Percentiles rank a stretch among this genome's conserved stretches.
phyloP scores from a whole-genome alignment of 371 early-diverging fungal species.

The Saksenaea oblongispora region DNA sequence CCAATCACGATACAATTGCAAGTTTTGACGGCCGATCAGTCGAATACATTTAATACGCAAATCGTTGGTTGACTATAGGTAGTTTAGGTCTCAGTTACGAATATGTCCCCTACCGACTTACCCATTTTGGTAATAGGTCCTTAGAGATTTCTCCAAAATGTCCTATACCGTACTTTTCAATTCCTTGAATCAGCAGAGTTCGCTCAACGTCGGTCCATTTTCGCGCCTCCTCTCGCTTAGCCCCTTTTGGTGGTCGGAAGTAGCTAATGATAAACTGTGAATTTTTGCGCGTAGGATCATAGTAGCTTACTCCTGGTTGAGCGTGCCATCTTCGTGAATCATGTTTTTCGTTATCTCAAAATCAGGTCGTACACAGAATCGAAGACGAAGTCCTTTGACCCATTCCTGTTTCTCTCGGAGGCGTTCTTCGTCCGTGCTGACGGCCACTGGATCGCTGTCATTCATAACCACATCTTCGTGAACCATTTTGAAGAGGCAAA shows the following conservation, averaged over 20 bases:
- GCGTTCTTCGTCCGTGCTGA: constrained; percentile 1
- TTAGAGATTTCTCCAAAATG: constrained; percentile 88
- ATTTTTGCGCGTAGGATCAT: background rate
- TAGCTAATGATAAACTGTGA: constrained; percentile 50
- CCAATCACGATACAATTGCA: constrained; percentile 87
- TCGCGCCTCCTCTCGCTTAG: constrained; percentile 50
- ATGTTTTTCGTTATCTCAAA: constrained; percentile 80
- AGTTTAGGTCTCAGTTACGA: background rate
- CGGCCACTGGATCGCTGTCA: background rate
- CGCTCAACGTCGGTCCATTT: constrained; percentile 89
- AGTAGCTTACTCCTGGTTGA: constrained; percentile 81
- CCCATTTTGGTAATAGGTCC: constrained; percentile 80
- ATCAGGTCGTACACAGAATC: constrained; percentile 82
- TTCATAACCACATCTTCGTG: background rate
- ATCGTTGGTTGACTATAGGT: constrained; percentile 74
- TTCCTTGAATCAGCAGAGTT: constrained; percentile 73
- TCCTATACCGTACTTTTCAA: constrained; percentile 85
- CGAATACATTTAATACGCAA: constrained; percentile 84
- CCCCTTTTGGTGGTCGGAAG: constrained; percentile 77
- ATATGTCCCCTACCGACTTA: constrained; percentile 30
- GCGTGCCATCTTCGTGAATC: constrained; percentile 77
- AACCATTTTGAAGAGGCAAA: background rate
- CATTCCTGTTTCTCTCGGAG: constrained; percentile 67
- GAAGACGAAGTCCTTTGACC: constrained; percentile 77
- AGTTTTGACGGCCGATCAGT: constrained; percentile 85